Percentiles rank a stretch among this genome's conserved stretches.
Evolutionary conservation across 139 green algal genomes (phyloP).

Genomic region (Auxenochlorella pyrenoidosa): DNA sequence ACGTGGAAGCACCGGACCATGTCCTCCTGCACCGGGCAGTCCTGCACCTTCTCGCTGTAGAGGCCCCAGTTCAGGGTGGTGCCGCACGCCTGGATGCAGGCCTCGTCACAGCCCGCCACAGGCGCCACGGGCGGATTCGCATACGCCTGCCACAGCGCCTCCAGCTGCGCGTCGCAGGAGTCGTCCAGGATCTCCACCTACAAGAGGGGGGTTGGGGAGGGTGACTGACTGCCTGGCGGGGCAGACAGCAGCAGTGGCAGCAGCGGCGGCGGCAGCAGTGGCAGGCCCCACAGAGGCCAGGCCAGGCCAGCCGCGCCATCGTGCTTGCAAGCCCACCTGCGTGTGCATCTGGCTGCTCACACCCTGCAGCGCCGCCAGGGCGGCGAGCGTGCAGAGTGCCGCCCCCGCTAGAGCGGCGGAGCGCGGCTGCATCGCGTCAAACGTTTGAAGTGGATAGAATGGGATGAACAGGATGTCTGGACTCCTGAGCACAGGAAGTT

Average conservation of each 20-base stretch:
- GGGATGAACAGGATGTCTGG: too few relatives aligned
- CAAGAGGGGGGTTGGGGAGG: neutral
- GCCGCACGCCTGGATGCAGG: conserved; percentile 43
- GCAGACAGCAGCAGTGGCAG: neutral
- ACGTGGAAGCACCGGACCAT: conserved; percentile 38
- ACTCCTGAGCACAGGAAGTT: too few relatives aligned
- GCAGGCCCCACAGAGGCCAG: neutral
- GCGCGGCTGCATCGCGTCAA: neutral
- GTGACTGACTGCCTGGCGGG: neutral
- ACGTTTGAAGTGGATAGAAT: too few relatives aligned
- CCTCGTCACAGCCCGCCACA: conserved; percentile 25
- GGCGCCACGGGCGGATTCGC: neutral
- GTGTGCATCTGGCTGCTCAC: conserved; percentile 10
- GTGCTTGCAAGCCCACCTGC: neutral
- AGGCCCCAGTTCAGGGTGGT: conserved; percentile 25
- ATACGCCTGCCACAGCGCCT: conserved; percentile 8
- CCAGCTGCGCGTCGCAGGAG: neutral
- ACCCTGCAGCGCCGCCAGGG: neutral
- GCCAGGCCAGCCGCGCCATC: too few relatives aligned
- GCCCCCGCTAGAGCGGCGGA: neutral
- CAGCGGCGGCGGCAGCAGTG: neutral
- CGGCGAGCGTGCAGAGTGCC: neutral
- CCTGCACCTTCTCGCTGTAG: neutral
- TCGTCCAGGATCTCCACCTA: conserved; percentile 3
- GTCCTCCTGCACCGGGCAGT: conserved; percentile 40